A percentile compares a stretch with the other conserved stretches of the same genome.
These are phyloP conservation scores for Ceratocystis papillata DNA, from an alignment of 2,329 filamentous ascomycete species.

Conservation along the genomic window DNA sequence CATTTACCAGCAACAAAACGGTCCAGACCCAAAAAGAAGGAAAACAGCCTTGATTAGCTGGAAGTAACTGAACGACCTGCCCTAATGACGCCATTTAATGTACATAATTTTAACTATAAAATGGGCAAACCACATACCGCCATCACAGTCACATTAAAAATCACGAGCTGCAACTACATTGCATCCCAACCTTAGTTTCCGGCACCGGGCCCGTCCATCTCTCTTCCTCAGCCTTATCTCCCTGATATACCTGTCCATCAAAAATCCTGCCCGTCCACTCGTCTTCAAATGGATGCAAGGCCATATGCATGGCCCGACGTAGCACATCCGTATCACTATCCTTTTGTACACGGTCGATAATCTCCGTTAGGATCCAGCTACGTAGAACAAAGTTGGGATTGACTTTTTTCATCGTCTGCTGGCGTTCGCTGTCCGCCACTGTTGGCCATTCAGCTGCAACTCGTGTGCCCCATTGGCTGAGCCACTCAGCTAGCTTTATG, in stretches of 20 bases:
- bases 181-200: conserved; percentile 63
- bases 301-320: conserved; percentile 68
- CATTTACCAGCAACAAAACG: conserved; percentile 7
- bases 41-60: neutral
- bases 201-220: conserved; percentile 82
- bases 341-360: conserved; percentile 82
- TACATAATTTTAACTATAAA: neutral
- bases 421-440: conserved; percentile 50
- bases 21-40: neutral
- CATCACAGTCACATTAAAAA: neutral
- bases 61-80: neutral
- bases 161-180: conserved; percentile 90
- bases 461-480: conserved; percentile 64
- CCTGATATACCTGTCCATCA: conserved; percentile 41
- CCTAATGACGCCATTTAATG: neutral
- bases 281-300: conserved; percentile 74
- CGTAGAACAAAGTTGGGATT: conserved; percentile 91
- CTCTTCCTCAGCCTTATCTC: conserved; percentile 62
- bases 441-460: conserved; percentile 64
- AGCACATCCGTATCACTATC: conserved; percentile 71
- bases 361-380: conserved; percentile 84
- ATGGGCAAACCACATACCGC: too few relatives aligned
- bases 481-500: conserved; percentile 62
- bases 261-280: conserved; percentile 49
- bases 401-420: conserved; percentile 64